Evolutionary conservation across 352 stramenopile species (phyloP).

Genomic region (Aphanomyces stellatus): DNA sequence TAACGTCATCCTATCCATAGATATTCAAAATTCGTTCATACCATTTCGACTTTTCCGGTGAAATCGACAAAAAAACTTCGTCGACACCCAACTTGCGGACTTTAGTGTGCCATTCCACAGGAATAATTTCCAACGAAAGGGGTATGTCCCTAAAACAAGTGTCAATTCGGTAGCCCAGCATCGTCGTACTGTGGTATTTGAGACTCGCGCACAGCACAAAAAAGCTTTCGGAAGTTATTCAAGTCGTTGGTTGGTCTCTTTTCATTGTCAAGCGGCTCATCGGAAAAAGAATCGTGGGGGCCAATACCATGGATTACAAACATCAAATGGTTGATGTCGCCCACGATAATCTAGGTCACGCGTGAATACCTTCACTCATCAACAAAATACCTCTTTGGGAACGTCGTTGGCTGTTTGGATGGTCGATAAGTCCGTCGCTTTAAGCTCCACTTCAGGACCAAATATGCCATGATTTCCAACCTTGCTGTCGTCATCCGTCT

Average conservation of each 20-base stretch:
- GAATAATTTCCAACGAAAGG: conserved; percentile 76
- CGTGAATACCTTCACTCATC: too few species aligned
- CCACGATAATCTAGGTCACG: conserved; percentile 63
- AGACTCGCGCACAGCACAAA: conserved; percentile 60
- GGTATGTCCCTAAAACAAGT: conserved; percentile 18
- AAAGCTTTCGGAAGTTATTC: conserved; percentile 54
- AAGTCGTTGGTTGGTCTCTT: conserved; percentile 29
- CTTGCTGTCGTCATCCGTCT: too few species aligned
- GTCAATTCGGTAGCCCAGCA: not conserved
- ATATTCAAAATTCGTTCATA: conserved; percentile 23
- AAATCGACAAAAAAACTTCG: conserved; percentile 76
- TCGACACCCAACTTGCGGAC: conserved; percentile 76
- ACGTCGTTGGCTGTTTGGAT: too few species aligned
- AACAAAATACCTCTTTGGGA: too few species aligned
- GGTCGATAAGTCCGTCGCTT: too few species aligned
- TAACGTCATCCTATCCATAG: conserved; percentile 12
- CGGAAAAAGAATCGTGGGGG: conserved; percentile 75
- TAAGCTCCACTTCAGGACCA: too few species aligned
- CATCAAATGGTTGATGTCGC: conserved; percentile 70
- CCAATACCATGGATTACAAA: conserved; percentile 86
- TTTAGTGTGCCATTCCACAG: conserved; percentile 86
- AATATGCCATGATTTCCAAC: too few species aligned
- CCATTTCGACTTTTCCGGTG: conserved; percentile 56
- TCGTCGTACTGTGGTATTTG: conserved; percentile 30
- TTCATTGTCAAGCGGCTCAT: conserved; percentile 57